phyloP scores from a whole-genome alignment of 257 asterid genomes.

The Solanum sparsipilum region DNA sequence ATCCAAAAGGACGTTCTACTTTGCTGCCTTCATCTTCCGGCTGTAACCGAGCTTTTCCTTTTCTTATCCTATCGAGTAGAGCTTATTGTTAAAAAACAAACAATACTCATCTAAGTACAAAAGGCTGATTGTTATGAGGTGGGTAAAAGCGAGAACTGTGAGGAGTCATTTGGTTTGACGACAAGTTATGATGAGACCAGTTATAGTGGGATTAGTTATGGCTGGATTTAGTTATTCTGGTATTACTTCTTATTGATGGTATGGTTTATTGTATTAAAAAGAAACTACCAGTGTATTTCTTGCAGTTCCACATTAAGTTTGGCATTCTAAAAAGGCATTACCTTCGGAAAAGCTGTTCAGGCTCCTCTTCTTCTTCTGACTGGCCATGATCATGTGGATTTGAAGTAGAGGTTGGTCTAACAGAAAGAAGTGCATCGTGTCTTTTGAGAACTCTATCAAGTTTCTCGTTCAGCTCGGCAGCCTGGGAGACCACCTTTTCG shows the following conservation, averaged over 20 bases:
- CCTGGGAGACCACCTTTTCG: slow-evolving; percentile 41
- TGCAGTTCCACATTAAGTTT: not conserved
- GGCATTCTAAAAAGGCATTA: slow-evolving; percentile 3
- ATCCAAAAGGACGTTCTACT: slow-evolving; percentile 33
- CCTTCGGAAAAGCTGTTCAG: slow-evolving; percentile 84
- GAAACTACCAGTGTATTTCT: not conserved
- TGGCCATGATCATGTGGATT: slow-evolving; percentile 32
- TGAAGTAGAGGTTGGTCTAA: slow-evolving; percentile 38
- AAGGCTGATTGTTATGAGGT: not conserved
- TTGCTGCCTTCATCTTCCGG: slow-evolving; percentile 52
- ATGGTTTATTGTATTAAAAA: not conserved
- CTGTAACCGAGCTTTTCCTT: slow-evolving; percentile 81
- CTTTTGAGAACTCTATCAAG: slow-evolving; percentile 66
- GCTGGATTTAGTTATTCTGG: not conserved
- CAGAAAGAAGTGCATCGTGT: slow-evolving; percentile 66
- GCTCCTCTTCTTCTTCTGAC: slow-evolving; percentile 70
- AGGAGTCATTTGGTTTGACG: not conserved
- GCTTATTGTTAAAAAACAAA: not conserved
- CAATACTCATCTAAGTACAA: not conserved
- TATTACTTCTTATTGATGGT: not conserved
- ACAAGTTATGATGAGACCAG: not conserved
- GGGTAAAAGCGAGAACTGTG: not conserved
- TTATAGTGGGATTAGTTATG: not conserved
- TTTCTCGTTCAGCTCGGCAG: slow-evolving; percentile 82
- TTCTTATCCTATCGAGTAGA: slow-evolving; percentile 49